Conservation (phyloP, 495 filamentous ascomycete genomes). For the Annulohypoxylon bovei region DNA sequence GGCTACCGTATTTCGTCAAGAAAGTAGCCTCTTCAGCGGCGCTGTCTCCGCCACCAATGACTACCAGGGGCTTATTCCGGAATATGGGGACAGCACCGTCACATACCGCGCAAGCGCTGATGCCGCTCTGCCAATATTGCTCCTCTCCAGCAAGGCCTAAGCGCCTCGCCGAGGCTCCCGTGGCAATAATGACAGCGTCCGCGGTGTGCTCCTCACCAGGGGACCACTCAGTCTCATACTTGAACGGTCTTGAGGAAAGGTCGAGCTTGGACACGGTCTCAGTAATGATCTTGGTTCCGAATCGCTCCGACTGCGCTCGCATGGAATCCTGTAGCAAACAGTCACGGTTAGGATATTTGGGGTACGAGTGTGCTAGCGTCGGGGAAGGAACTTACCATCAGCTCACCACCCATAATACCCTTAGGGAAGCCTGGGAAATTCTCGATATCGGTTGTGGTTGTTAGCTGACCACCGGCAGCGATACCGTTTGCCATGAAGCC, state of each 20-base stretch:
- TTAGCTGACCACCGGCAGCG: conserved; percentile 94
- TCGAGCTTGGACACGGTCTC: conserved; percentile 94
- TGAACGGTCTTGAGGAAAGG: conserved; percentile 85
- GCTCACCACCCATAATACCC: conserved; percentile 81
- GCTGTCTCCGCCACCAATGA: conserved; percentile 97
- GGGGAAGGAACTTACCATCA: conserved; percentile 70
- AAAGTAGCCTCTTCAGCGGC: conserved; percentile 98
- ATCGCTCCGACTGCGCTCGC: conserved; percentile 88
- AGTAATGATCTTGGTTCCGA: conserved; percentile 89
- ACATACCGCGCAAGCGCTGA: conserved; percentile 96
- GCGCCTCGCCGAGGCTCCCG: conserved; percentile 88
- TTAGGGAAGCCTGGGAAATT: conserved; percentile 96
- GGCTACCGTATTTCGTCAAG: conserved; percentile 94
- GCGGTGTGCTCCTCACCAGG: conserved; percentile 84
- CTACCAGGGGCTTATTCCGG: conserved; percentile 91
- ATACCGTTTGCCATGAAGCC: conserved; percentile 98
- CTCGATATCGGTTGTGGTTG: conserved; percentile 97
- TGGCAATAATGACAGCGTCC: conserved; percentile 92
- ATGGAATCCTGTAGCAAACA: conserved; percentile 72
- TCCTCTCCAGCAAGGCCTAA: conserved; percentile 89
- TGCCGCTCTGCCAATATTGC: conserved; percentile 95
- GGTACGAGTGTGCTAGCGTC: background rate
- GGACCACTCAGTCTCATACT: conserved; percentile 84
- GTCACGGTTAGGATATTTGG: conserved; percentile 17
- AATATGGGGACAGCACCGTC: conserved; percentile 98